Conservation (phyloP, 2,329 filamentous ascomycete species). For the Epicoccum sorghinum region DNA sequence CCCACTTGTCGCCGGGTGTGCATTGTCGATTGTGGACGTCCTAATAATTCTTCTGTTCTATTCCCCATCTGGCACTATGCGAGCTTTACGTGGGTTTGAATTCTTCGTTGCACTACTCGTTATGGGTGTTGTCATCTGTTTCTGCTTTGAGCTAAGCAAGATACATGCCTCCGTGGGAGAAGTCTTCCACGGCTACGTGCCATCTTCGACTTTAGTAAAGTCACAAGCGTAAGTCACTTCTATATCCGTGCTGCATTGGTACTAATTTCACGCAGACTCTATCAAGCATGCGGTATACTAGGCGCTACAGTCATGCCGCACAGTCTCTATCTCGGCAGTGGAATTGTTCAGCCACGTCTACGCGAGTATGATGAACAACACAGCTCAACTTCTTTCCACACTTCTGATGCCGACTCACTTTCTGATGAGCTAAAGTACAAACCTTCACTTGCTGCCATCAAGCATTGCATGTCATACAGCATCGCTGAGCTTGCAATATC, state of each 20-base stretch:
- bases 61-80: constrained; percentile 58
- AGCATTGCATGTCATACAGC: constrained; percentile 74
- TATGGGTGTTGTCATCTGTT: constrained; percentile 62
- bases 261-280: constrained; percentile 50
- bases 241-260: not conserved
- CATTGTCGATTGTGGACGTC: constrained; percentile 63
- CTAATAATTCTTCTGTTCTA: constrained; percentile 64
- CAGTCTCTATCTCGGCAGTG: constrained; percentile 62
- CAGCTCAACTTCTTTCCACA: constrained; percentile 3
- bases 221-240: constrained; percentile 53
- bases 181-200: constrained; percentile 62
- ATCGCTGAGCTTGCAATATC: constrained; percentile 72
- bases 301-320: constrained; percentile 74
- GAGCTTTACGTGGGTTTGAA: constrained; percentile 59
- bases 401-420: constrained; percentile 25
- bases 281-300: constrained; percentile 74
- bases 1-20: constrained; percentile 62
- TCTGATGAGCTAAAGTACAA: constrained; percentile 63
- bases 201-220: constrained; percentile 58
- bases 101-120: constrained; percentile 61
- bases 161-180: constrained; percentile 59
- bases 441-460: constrained; percentile 75
- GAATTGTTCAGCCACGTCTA: constrained; percentile 60
- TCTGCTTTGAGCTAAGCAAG: constrained; percentile 62
- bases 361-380: constrained; percentile 41